Evolutionary conservation across 2,329 filamentous ascomycete genomes (phyloP).

Genomic region (Epichloe uncinata): DNA sequence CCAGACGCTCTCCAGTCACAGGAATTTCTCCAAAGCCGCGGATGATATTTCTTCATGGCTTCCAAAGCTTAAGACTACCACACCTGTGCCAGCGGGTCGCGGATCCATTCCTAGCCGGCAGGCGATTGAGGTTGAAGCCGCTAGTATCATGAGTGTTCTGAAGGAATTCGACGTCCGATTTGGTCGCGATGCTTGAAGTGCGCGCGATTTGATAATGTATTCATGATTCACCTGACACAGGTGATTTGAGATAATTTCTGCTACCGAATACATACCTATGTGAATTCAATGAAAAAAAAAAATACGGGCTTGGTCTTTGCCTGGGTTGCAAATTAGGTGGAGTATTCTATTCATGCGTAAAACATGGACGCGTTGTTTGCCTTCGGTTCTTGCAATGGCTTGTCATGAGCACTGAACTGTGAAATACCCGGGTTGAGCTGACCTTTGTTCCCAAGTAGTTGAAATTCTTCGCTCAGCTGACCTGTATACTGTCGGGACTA

Average conservation of each 20-base stretch:
- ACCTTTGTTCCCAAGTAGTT: too few species aligned
- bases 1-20: slow-evolving; percentile 64
- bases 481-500: too few species aligned
- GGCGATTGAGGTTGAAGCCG: slow-evolving; percentile 70
- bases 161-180: slow-evolving; percentile 71
- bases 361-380: too few species aligned
- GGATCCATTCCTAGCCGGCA: slow-evolving; percentile 28
- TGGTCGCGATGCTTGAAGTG: slow-evolving; percentile 27
- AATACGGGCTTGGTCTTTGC: too few species aligned
- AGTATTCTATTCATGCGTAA: too few species aligned
- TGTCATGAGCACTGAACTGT: too few species aligned
- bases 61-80: slow-evolving; percentile 55
- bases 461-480: too few species aligned
- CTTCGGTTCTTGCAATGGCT: too few species aligned
- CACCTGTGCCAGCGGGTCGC: slow-evolving; percentile 17
- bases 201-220: background rate
- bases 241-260: background rate
- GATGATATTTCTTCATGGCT: slow-evolving; percentile 67
- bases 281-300: background rate
- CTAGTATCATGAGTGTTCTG: slow-evolving; percentile 74
- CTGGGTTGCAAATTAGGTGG: too few species aligned
- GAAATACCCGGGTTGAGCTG: too few species aligned
- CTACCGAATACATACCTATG: background rate
- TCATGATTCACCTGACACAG: background rate
- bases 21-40: slow-evolving; percentile 59